Conservation (phyloP, 169 alveolate genomes). For the Plasmodium ovale region DNA sequence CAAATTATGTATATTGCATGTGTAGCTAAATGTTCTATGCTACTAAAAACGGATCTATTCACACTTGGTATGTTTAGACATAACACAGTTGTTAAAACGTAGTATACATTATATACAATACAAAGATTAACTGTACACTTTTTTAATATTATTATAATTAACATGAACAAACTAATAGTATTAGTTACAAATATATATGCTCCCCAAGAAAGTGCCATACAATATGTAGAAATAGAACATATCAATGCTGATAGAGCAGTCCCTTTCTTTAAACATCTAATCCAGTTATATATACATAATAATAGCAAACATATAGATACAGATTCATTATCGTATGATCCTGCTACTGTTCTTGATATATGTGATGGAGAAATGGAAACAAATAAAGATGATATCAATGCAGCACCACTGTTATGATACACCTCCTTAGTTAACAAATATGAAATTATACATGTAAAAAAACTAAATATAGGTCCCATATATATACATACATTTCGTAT, state of each 20-base stretch:
- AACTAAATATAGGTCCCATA: constrained; percentile 97
- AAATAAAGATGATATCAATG: constrained; percentile 96
- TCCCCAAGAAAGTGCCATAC: constrained; percentile 99
- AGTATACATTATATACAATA: constrained; percentile 94
- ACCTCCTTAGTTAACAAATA: constrained; percentile 92
- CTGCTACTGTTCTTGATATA: constrained; percentile 94
- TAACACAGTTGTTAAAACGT: constrained; percentile 93
- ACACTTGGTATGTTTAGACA: constrained; percentile 98
- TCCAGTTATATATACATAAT: constrained; percentile 93
- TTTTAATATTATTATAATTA: constrained; percentile 92
- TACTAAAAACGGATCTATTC: constrained; percentile 90
- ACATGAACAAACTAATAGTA: constrained; percentile 94
- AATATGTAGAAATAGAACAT: constrained; percentile 86
- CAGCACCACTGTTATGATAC: constrained; percentile 89
- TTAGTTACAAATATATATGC: constrained; percentile 98
- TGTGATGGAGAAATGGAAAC: constrained; percentile 97
- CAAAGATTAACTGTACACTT: constrained; percentile 90
- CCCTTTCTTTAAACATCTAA: constrained; percentile 95
- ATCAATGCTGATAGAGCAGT: constrained; percentile 87
- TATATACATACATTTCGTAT: constrained; percentile 96
- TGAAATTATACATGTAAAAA: constrained; percentile 94
- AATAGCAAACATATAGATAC: constrained; percentile 97
- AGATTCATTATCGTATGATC: constrained; percentile 99
- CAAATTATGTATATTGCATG: constrained; percentile 94
- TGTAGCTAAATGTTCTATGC: constrained; percentile 97